Base-by-base conservation (phyloP, 225 moss, liverwort and hornwort genomes). In the Climacium dendroides region DNA sequence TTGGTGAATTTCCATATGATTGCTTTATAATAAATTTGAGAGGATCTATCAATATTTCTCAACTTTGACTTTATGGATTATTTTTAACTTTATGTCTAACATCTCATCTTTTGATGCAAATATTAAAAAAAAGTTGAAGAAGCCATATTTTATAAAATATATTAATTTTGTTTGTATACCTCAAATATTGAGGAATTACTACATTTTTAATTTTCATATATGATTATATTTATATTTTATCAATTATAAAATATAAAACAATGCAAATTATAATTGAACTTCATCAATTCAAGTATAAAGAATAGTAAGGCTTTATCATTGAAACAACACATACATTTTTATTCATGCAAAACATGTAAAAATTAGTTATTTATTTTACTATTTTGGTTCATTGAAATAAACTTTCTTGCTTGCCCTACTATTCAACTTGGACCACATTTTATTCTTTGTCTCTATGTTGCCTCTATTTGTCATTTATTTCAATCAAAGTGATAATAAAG, bases 111-210 rank as follows among this genome's bases (percentile, higher is more conserved):
- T 39, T 39, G 39, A 69, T 39, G 67, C 69, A 39, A 69, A 35
- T 1, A 24, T 13, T n/a, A n/a, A 67, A 15, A 70, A 25, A 41
- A 25, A 2, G 7, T 25, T 41, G 14, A 39, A 41, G 25, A 8
- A 41, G 9, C 3, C 41, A 41, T 26, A 41, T 41, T 70, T 70
- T 26, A 26, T 9, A 41, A 3, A 8, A 70, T 15, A 70, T 26
- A 1, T 41, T 41, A 25, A 25, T 25, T 41, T 26, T 41, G 9
- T 41, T 13, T 14, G 13, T 41, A 15, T 8, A 39, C 25, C 9
- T 25, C 0, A 1, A 1, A 9, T 5, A 41, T 70, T 41, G 5
- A 41, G 15, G 7, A 3, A 34, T 41, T 15, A 39, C 0, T 0
- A 15, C 41, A 69, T 24, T 25, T 26, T 41, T 0, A 26, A 41